These are phyloP conservation scores for Dryadomyces sulphureus DNA, from an alignment of 2,329 filamentous ascomycete species.

Conservation along the genomic window DNA sequence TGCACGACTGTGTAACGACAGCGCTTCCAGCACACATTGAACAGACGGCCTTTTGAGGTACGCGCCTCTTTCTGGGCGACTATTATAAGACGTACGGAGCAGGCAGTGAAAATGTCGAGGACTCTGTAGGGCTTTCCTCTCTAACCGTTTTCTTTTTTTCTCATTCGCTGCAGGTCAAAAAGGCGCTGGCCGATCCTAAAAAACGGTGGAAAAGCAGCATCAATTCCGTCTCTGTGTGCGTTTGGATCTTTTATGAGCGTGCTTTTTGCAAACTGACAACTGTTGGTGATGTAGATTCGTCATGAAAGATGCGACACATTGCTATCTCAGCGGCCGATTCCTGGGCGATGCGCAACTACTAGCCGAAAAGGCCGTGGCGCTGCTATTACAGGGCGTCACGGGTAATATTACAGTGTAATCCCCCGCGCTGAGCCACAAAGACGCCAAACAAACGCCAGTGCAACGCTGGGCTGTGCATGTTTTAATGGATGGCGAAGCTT, in stretches of 20 bases:
- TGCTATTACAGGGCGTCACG: too few relatives aligned
- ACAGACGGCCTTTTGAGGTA: slow-evolving; percentile 31
- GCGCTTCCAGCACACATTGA: slow-evolving; percentile 34
- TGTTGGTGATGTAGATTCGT: slow-evolving; percentile 23
- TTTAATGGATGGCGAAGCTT: too few relatives aligned
- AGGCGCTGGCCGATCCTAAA: slow-evolving; percentile 22
- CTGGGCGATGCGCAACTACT: slow-evolving; percentile 27
- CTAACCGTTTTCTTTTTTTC: not conserved
- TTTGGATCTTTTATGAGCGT: slow-evolving; percentile 5
- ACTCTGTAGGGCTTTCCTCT: slow-evolving; percentile 20
- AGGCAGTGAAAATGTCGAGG: slow-evolving; percentile 32
- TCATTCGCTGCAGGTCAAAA: slow-evolving; percentile 22
- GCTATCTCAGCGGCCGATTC: slow-evolving; percentile 32
- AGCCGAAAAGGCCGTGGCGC: slow-evolving; percentile 24
- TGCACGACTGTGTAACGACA: slow-evolving; percentile 32
- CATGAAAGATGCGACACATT: slow-evolving; percentile 31
- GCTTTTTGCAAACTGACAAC: not conserved
- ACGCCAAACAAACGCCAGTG: too few relatives aligned
- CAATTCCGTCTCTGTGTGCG: slow-evolving; percentile 23
- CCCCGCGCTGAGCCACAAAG: too few relatives aligned
- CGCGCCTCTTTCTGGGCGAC: slow-evolving; percentile 32
- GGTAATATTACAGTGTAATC: too few relatives aligned
- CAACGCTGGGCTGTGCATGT: too few relatives aligned
- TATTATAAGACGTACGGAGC: slow-evolving; percentile 43
- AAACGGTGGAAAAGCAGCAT: slow-evolving; percentile 30